Base-by-base conservation (phyloP, 2,329 filamentous ascomycete species). In the Didymosphaeria variabile region DNA sequence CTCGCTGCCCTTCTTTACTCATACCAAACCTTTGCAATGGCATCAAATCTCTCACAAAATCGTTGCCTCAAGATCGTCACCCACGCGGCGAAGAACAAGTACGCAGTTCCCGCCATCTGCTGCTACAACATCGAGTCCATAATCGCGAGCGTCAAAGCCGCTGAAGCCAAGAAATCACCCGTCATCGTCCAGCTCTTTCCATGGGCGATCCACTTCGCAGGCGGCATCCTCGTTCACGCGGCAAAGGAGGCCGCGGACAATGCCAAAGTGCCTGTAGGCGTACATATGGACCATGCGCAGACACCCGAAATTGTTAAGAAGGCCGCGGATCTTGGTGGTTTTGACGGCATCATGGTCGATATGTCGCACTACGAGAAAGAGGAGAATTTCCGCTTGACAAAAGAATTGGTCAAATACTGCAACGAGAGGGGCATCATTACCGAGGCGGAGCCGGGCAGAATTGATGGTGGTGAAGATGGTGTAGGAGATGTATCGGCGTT, bases 181-280 rank as follows among this genome's bases (percentile, higher is more conserved):
- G 84, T 88, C 61, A 91, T 92, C 82, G 87, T 92, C 68, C 87
- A 90, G 29, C 86, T 92, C 67, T 92, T 92, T 77, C 90, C 90
- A 21, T 92, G 90, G 90, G 89, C 90, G 0, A 83, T 91, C 55
- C 80, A 88, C 64, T 91, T 90, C 79, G 88, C 88, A 3, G 84
- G 85, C 57, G 72, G 72, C 19, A 73, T 81, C 19, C 77, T 83
- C 57, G 72, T 83, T 31, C 81, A 82, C 55, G 77, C 81, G 40
- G 81, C 80, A 2, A 80, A 81, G 38, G 77, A 82, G 67, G 81
- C 81, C 7, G 74, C 73, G 34, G 69, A 74, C 44, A 72, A 70
- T 40, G 74, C 74, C 49, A 70, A 65, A 19, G 88, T 90, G 3
- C 88, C 88, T 29, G 78, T 90, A 34, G 84, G 85, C 26, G 80